Evolutionary conservation across 2,329 filamentous ascomycete species (phyloP), one percentile per base, ranked within the genome.

Genomic region (Blastomyces emzantsi): DNA sequence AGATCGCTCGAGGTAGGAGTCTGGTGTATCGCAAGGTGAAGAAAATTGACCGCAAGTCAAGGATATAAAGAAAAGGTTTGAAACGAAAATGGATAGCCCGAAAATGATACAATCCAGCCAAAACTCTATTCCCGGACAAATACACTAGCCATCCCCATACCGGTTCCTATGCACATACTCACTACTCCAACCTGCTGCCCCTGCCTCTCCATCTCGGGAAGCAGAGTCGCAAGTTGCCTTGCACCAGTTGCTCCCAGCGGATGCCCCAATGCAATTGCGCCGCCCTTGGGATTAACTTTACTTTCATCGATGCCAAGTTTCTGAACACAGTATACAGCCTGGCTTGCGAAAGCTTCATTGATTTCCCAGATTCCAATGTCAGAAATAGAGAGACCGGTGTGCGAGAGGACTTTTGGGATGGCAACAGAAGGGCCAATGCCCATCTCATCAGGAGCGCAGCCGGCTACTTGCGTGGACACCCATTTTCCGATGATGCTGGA

Each of bases 251-350:
- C 92, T 57, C 93, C 92, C 0, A 97, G 82, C 6, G 92, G 92
- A 75, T 97, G 93, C 1, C 93, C 93, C 30, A 97, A 78, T n/a
- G 93, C 92, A 75, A 97, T 96, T 2, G 92, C 93, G 41, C 93
- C 92, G 65, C 93, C 93, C 70, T 95, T 92, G 0, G 91, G 91
- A 77, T 97, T 97, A 22, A 97, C 89, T 76, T 84, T 87, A 8
- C 84, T 85, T 63, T 84, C 77, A 69, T 87, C 82, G 78, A 86
- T 68, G 71, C 84, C 70, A 28, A 80, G 68, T 70, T 85, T 83
- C 65, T 90, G 80, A 56, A 93, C 78, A 70, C 88, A 92, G 77
- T 96, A 84, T 61, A 87, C 71, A 49, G 84, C 83, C 71, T 87
- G 85, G 59, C 80, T 83, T 4, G 84, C 85, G 73, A 87, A 87